phyloP scores from a whole-genome alignment of 2,329 filamentous ascomycete genomes.

The Hortaea sp. region DNA sequence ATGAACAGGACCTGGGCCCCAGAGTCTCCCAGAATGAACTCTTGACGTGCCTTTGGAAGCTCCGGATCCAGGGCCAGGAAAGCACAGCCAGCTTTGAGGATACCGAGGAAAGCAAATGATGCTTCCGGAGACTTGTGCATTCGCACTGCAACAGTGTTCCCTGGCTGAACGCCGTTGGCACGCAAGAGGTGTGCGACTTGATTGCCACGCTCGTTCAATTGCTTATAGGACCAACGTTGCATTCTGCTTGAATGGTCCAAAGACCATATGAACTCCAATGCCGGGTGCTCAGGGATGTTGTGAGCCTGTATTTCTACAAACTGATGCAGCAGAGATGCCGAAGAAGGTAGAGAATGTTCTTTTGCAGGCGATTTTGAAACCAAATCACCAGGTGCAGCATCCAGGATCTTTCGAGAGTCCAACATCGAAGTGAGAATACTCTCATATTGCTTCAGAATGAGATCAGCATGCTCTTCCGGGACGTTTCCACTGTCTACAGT shows the following conservation, averaged over 20 bases:
- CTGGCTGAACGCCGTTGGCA: slow-evolving; percentile 38
- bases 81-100: slow-evolving; percentile 70
- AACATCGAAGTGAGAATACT: slow-evolving; percentile 40
- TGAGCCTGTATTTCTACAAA: slow-evolving; percentile 60
- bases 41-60: slow-evolving; percentile 61
- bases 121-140: slow-evolving; percentile 81
- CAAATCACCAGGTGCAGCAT: background rate
- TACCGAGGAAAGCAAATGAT: slow-evolving; percentile 70
- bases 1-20: slow-evolving; percentile 41
- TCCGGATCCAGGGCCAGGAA: slow-evolving; percentile 72
- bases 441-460: slow-evolving; percentile 65
- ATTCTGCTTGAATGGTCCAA: slow-evolving; percentile 41
- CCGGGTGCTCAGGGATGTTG: slow-evolving; percentile 48
- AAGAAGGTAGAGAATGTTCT: slow-evolving; percentile 45
- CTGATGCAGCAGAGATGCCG: slow-evolving; percentile 58
- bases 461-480: slow-evolving; percentile 54
- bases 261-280: slow-evolving; percentile 56
- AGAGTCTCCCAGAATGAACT: slow-evolving; percentile 70
- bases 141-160: slow-evolving; percentile 61
- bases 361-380: slow-evolving; percentile 55
- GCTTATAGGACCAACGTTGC: slow-evolving; percentile 60
- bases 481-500: slow-evolving; percentile 57
- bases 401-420: background rate
- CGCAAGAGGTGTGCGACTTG: slow-evolving; percentile 57
- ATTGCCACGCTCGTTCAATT: slow-evolving; percentile 63